Evolutionary conservation across 2,329 filamentous ascomycete genomes (phyloP).

Genomic region (Penicillium sp.): DNA sequence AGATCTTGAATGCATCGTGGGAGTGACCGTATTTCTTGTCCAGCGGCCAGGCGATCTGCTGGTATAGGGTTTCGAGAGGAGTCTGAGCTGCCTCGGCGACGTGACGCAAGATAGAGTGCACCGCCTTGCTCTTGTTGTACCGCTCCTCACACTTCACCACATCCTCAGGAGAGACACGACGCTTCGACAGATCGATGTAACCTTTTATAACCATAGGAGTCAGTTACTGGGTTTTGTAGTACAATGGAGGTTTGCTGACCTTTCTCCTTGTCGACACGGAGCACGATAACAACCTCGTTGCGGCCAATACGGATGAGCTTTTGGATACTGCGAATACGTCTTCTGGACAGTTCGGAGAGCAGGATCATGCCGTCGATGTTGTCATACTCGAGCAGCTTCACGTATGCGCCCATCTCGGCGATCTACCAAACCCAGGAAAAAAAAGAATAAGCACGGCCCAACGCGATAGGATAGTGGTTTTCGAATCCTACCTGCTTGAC

Average conservation of each 20-base stretch:
- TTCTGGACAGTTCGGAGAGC: conserved; percentile 92
- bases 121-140: conserved; percentile 99
- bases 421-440: conserved; percentile 58
- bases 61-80: conserved; percentile 92
- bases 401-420: conserved; percentile 99
- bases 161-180: conserved; percentile 94
- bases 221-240: conserved; percentile 11
- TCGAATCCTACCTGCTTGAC: conserved; percentile 78
- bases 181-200: conserved; percentile 98
- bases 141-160: conserved; percentile 98
- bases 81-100: conserved; percentile 95
- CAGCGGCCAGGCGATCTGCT: conserved; percentile 92
- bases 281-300: conserved; percentile 97
- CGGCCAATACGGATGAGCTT: conserved; percentile 97
- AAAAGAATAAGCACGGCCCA: background rate
- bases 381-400: conserved; percentile 99
- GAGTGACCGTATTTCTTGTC: conserved; percentile 97
- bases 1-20: conserved; percentile 97
- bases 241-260: conserved; percentile 51
- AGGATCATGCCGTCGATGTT: conserved; percentile 99
- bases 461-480: background rate
- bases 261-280: conserved; percentile 99
- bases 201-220: conserved; percentile 47
- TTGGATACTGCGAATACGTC: conserved; percentile 98
- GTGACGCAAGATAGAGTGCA: conserved; percentile 98